Evolutionary conservation across 495 filamentous ascomycete species (phyloP), one percentile per base, ranked within the genome.

Genomic region (Xeromyces bisporus): DNA sequence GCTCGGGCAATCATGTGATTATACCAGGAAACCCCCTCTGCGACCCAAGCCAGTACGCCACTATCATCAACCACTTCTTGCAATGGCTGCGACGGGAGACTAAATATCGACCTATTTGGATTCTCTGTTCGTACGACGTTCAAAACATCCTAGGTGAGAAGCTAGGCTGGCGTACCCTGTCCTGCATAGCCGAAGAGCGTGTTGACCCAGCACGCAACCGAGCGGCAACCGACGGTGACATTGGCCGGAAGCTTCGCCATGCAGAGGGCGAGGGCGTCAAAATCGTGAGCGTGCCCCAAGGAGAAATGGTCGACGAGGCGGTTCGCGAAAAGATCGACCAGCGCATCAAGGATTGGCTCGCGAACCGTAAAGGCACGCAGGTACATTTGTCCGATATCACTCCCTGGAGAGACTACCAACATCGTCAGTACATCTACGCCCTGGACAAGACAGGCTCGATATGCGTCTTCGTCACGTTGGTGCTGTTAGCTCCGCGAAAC

Each of bases 341-440:
- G 37, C 70, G 77, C 23, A 71, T 92, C 34, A 38, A 68, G 29
- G 77, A 86, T 43, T 92, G 82, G 83, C 74, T 84, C 36, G 52
- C 58, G 31, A 69, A 66, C 49, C 75, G 83, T 42, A 83, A 83
- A 54, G 80, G 79, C 35, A 75, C 66, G 15, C 82, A 89, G 49
- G 77, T 89, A 18, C 83, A 89, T 45, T 66, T 92, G 25, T 87
- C 82, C 3, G 73, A 85, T 36, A 81, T 89, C 37, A 69, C 67
- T 7, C 82, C 80, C 2, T 92, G 81, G 82, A 59, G 76, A 30
- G 81, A 89, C 41, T 53, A 61, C 45, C 62, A 64, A 30, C 81
- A 92, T 50, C 74, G 82, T 13, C 77, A 80, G 45, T 89, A 86
- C 55, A 73, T 81, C 44, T 83, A 81, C 56, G 75, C 77, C 15